Base-by-base conservation (phyloP, 768 basidiomycete genomes). In the Gloeophyllum trabeum region DNA sequence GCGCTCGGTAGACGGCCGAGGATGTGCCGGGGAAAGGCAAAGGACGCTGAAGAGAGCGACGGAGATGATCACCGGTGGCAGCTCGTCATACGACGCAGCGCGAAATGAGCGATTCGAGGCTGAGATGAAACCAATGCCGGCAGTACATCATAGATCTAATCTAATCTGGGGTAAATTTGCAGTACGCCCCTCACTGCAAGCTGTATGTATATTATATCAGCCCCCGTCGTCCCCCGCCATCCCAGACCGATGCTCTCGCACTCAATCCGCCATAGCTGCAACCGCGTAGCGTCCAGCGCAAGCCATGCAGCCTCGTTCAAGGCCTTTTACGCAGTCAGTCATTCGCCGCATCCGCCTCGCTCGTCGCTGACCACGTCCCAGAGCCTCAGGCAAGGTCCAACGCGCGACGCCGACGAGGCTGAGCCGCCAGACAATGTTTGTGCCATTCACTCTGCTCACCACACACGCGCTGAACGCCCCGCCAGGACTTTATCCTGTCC, bases 401-500 rank as follows among this genome's bases (percentile, higher is more conserved):
- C 43, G 6, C 45, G 51, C 43, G 55, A 56, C 36, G 46, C 48
- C 2, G 55, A 55, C 24, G 54, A 56, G 21, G 46, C 47, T 7
- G 55, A 56, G 10, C 53, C 51, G 19, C 45, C 53, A n/a, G 58
- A 59, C 43, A 57, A 57, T 51, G 58, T 59, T 26, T 14, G 52
- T 45, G 4, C 10, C 21, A n/a, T 21, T 42, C 10, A 43, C 14
- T 13, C 35, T 4, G 3, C 16, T 20, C 21, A 12, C 13, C 18
- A 28, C 24, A 38, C 6, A 42, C 49, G 21, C 39, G 41, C 21
- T 6, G 36, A 28, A 22, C 14, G 0, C 12, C 22, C 40, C 24
- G 1, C 10, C 58, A 98, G 91, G 96, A 98, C 58, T 93, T 99
- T 54, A 92, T 99, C 54, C 65, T 98, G 43, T 96, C 93, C 24